phyloP scores from a whole-genome alignment of 257 asterid species.

The Nicotiana attenuata region DNA sequence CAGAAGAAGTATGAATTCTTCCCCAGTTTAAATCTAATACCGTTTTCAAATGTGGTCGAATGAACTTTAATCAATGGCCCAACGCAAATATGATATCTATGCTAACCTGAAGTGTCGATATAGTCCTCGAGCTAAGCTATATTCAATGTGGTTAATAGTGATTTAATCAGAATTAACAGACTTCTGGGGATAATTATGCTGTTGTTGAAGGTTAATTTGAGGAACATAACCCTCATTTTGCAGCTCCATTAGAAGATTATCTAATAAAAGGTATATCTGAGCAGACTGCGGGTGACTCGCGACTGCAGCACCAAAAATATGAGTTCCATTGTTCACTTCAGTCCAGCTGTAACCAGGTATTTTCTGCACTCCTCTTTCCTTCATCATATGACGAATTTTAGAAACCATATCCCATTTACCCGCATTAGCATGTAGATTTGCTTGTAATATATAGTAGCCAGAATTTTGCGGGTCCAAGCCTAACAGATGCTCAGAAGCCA shows the following conservation, averaged over 20 bases:
- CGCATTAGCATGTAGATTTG: conserved; percentile 68
- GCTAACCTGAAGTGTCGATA: neutral
- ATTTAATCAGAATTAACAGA: neutral
- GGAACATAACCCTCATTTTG: conserved; percentile 52
- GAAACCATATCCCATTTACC: conserved; percentile 67
- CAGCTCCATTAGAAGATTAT: conserved; percentile 55
- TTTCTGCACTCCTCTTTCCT: conserved; percentile 70
- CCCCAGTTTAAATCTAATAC: neutral
- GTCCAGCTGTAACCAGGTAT: conserved; percentile 83
- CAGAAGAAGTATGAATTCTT: neutral
- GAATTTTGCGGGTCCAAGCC: conserved; percentile 77
- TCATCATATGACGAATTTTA: conserved; percentile 58
- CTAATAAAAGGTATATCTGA: conserved; percentile 44
- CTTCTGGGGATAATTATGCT: neutral
- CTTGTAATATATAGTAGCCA: conserved; percentile 70
- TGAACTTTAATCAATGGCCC: neutral
- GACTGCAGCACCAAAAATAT: conserved; percentile 77
- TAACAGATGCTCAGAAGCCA: conserved; percentile 58
- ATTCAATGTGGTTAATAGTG: neutral
- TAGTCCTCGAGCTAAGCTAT: neutral
- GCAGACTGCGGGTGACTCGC: conserved; percentile 52
- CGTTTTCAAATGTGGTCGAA: neutral
- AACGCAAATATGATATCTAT: neutral
- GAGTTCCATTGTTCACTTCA: conserved; percentile 51
- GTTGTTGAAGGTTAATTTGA: conserved; percentile 3